Base-by-base conservation (phyloP, 352 stramenopile genomes). In the Phytophthora agathidicida region DNA sequence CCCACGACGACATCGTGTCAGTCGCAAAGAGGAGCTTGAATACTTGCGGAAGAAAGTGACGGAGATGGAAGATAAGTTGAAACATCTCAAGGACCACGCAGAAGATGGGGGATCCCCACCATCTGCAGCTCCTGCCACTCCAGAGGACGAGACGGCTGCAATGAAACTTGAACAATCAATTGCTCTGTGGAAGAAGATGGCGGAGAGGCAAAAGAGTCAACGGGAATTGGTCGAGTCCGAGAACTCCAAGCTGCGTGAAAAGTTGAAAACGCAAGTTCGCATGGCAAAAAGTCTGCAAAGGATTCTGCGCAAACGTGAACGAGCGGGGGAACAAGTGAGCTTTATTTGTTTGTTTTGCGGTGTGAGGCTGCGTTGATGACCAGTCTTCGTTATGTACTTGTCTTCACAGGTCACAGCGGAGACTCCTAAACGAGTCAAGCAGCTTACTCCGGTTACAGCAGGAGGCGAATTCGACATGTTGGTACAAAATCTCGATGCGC, bases 131-230 rank as follows among this genome's bases (percentile, higher is more conserved):
- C 47, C 47, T 23, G 19, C 3, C n/a, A 27, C 43, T 13, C 30
- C 17, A 10, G 30, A 53, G 7, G 39, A 45, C 8, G n/a, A 48
- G 14, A 22, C 35, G 17, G 61, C 35, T 39, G 43, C 61, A 5
- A 47, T 54, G 41, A 33, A 55, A 5, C 28, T 65, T 1, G 28
- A 77, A 39, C 56, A 68, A n/a, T 71, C 63, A 0, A 36, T 63
- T 24, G 56, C 63, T 5, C 49, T 83, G 26, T 84, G 77, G 77
- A 68, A 75, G 39, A 67, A 71, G 10, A 67, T 86, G 42, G 77
- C 77, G 1, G 58, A 74, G 32, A 54, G 71, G 24, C 60, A 79
- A 38, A 70, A 73, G 19, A 56, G 49, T 22, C 69, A 73, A 35
- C 59, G 60, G 9, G 31, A 65, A 5, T 8, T 60, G 10, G 58